These are phyloP conservation scores for Penicillium soppii DNA, from an alignment of 495 filamentous ascomycete genomes.

Conservation along the genomic window DNA sequence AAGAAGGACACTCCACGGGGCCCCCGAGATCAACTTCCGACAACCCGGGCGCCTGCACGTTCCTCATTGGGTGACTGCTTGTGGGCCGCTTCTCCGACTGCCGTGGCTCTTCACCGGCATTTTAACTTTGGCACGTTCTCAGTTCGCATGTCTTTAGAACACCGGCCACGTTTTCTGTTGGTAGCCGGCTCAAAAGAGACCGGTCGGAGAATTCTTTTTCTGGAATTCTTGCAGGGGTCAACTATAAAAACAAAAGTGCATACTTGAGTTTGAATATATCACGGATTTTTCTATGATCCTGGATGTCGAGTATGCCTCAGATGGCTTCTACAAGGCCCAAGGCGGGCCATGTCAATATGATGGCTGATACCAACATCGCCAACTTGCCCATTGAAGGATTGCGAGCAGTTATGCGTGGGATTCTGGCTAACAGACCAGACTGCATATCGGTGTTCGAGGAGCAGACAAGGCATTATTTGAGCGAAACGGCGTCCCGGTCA, in stretches of 20 bases:
- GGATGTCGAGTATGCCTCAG: neutral
- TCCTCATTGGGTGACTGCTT: neutral
- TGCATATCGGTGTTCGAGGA: conserved; percentile 22
- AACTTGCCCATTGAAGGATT: conserved; percentile 26
- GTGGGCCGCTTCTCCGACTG: neutral
- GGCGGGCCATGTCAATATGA: conserved; percentile 33
- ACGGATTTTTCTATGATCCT: neutral
- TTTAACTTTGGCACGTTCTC: neutral
- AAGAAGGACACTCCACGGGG: neutral
- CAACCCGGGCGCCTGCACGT: neutral
- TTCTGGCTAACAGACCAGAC: conserved; percentile 14
- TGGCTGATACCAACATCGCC: conserved; percentile 32
- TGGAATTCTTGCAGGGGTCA: neutral
- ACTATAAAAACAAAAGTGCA: too few relatives aligned
- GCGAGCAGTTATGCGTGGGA: conserved; percentile 21
- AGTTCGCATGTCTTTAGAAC: too few relatives aligned
- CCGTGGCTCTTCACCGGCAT: neutral
- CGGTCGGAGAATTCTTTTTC: neutral
- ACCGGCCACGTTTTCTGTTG: neutral
- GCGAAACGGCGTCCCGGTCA: neutral
- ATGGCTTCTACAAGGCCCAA: conserved; percentile 11
- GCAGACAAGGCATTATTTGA: conserved; percentile 12
- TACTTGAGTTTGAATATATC: neutral
- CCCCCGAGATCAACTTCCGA: neutral
- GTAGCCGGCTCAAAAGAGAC: neutral